Base-by-base conservation (phyloP, 352 stramenopile species). In the Pythium aquatile region DNA sequence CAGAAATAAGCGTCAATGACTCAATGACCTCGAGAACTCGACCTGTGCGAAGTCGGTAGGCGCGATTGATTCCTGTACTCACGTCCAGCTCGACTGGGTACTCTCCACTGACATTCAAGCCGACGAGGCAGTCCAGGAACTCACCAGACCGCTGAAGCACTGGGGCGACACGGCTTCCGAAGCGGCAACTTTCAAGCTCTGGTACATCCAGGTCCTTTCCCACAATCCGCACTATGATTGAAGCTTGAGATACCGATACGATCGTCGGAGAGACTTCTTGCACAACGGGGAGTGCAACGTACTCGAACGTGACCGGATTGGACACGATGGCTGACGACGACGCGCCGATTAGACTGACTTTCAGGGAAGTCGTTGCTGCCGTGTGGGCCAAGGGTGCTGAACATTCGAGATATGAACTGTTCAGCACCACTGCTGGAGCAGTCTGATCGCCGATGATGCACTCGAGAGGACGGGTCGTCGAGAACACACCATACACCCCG, bases 371-470 rank as follows among this genome's bases (percentile, higher is more conserved):
- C 4, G 28, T 33, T 5, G 39, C 30, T 42, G 26, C 20, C 16
- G 26, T 30, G 39, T 52, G 9, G 8, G 13, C 42, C 30, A 55
- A 16, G 3, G 64, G 64, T 17, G 40, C 35, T 5, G 53, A 20
- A 46, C 64, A 70, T 14, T 70, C 64, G 2, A 70, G 42, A 26
- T 62, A 70, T 0, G 64, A 70, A 17, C 57, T 55, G 37, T 70
- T 70, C 2, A 57, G 35, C 5, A 58, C 64, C 2, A 24, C n/a
- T 4, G 64, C 49, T 14, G 49, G 17, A 24, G 51, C 7, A 8
- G 29, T 20, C 11, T 46, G 24, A 9, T 39, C 33, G 0, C 48
- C 56, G 13, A 70, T 52, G 17, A 61, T n/a, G n/a, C 64, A 70
- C 17, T 58, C 53, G 1, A 70, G 24, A n/a, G 56, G 51, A 13